Evolutionary conservation across 108 stramenopile species (phyloP).

Genomic region (Pseudonitzschia pungens): DNA sequence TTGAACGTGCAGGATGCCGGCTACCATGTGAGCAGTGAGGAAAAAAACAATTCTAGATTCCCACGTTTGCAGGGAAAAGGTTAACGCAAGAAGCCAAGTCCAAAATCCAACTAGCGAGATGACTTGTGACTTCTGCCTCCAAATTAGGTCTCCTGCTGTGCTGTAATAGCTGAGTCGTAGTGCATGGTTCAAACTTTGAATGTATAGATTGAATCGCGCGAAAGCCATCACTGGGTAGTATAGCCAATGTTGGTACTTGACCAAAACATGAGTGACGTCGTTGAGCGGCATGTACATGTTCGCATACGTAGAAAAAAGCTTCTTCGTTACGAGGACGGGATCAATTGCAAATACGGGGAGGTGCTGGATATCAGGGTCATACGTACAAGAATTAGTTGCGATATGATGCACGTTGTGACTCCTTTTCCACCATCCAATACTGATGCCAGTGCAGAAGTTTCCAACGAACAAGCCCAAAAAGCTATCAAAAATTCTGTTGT

Average conservation of each 20-base stretch:
- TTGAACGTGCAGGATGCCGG: constrained; percentile 79
- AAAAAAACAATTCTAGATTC: constrained; percentile 55
- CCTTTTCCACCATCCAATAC: constrained; percentile 91
- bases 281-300: constrained; percentile 62
- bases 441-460: constrained; percentile 71
- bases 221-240: constrained; percentile 90
- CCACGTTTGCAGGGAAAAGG: constrained; percentile 47
- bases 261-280: constrained; percentile 62
- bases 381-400: constrained; percentile 80
- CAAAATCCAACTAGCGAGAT: constrained; percentile 58
- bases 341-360: constrained; percentile 82
- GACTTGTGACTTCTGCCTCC: constrained; percentile 52
- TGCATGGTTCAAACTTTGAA: constrained; percentile 58
- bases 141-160: constrained; percentile 23
- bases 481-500: constrained; percentile 58
- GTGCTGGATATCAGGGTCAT: constrained; percentile 96
- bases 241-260: constrained; percentile 82
- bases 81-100: constrained; percentile 50
- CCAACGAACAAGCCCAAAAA: constrained; percentile 51
- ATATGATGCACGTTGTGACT: constrained; percentile 92
- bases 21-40: constrained; percentile 76
- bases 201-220: constrained; percentile 84
- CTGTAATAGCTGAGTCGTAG: constrained; percentile 30
- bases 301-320: constrained; percentile 84
- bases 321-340: constrained; percentile 28